A percentile compares a stretch with the other conserved stretches of the same genome.
Conservation (phyloP, 176 grass and related monocot species). For the Avena atlantica region DNA sequence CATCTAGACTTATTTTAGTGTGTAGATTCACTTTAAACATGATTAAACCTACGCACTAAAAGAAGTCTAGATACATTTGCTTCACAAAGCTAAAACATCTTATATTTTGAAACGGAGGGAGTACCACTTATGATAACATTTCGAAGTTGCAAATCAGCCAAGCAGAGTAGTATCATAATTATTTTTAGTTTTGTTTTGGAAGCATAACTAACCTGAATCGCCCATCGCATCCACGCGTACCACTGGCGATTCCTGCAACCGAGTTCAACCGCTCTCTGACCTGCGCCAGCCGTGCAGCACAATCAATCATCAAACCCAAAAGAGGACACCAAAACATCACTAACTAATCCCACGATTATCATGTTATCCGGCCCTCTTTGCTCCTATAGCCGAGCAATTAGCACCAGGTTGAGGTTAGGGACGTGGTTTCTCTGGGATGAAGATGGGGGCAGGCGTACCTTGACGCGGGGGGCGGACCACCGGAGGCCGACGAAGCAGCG, state of each 20-base stretch:
- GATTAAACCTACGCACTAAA: no score
- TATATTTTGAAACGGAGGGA: no score
- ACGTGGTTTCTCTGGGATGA: background rate
- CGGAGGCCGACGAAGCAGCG: conserved; percentile 48
- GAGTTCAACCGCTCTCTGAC: conserved; percentile 17
- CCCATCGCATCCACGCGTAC: conserved; percentile 1
- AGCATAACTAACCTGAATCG: conserved; percentile 39
- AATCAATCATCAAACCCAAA: conserved; percentile 8
- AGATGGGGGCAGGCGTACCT: background rate
- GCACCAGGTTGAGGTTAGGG: background rate
- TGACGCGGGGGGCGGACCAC: conserved; percentile 25
- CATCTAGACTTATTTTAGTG: no score
- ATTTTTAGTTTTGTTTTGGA: background rate
- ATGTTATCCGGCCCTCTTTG: background rate
- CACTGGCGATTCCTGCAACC: conserved; percentile 12
- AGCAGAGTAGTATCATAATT: background rate
- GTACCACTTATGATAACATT: background rate
- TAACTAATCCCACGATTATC: background rate
- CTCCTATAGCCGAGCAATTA: background rate
- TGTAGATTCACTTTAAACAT: no score
- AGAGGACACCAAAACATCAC: background rate
- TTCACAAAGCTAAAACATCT: no score
- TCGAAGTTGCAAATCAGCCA: background rate
- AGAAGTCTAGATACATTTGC: no score
- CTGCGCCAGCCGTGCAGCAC: conserved; percentile 22